These are phyloP conservation scores for Barnettozyma hawaiiensis DNA, from an alignment of 1,139 yeast genomes.

Conservation along the genomic window DNA sequence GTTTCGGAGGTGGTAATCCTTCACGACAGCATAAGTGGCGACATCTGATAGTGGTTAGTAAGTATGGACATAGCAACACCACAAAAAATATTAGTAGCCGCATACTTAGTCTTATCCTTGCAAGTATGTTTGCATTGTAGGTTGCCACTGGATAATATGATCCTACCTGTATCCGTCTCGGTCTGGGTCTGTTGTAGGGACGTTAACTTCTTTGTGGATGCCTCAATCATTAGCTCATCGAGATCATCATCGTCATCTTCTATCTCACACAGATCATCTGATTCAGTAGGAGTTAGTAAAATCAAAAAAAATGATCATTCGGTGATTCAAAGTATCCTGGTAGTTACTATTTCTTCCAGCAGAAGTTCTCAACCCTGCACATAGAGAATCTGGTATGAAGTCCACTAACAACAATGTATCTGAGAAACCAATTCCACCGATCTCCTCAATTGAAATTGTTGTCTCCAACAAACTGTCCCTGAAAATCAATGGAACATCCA, in stretches of 20 bases:
- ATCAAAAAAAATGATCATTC: constrained; percentile 5
- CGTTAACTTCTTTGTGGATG: constrained; percentile 8
- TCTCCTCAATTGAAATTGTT: constrained; percentile 32
- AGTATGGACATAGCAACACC: background rate
- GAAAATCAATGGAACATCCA: constrained; percentile 23
- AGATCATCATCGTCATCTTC: constrained; percentile 27
- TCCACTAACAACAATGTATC: background rate
- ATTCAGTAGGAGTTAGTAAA: constrained; percentile 20
- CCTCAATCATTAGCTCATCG: constrained; percentile 20
- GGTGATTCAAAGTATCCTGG: constrained; percentile 11
- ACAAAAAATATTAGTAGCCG: background rate
- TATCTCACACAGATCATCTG: constrained; percentile 20
- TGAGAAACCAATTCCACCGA: constrained; percentile 24
- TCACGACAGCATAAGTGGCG: constrained; percentile 42
- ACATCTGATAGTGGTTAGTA: constrained; percentile 26
- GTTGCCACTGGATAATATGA: constrained; percentile 7
- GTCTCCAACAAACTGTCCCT: constrained; percentile 25
- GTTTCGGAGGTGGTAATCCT: constrained; percentile 32
- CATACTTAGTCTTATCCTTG: constrained; percentile 28
- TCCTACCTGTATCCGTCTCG: background rate
- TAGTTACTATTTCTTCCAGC: background rate
- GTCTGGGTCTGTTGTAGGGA: background rate
- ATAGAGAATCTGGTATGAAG: background rate
- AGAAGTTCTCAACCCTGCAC: background rate
- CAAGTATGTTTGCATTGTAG: constrained; percentile 38